Percentiles rank a stretch among this genome's conserved stretches.
Conservation (phyloP, 768 basidiomycete genomes). For the Kwoniella newhampshirensis region DNA sequence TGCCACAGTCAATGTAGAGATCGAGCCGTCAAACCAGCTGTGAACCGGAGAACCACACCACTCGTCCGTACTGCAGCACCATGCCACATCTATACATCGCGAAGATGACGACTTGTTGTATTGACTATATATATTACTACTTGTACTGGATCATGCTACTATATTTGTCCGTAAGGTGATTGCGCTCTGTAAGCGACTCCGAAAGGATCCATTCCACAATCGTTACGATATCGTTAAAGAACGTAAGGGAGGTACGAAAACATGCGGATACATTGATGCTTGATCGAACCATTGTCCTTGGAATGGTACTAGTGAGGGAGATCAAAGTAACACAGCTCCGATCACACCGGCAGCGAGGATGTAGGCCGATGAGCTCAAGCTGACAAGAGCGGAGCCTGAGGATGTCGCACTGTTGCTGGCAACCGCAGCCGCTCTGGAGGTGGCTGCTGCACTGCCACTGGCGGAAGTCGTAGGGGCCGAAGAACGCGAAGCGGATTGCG, state of each 20-base stretch:
- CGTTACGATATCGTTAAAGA: not conserved
- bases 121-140: no score
- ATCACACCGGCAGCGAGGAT: not conserved
- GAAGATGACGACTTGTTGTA: no score
- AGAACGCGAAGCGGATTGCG: slow-evolving; percentile 17
- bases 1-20: not conserved
- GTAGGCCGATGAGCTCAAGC: not conserved
- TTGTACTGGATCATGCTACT: no score
- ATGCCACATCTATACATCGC: no score
- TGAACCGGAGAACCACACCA: no score
- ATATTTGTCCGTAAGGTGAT: not conserved
- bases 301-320: no score
- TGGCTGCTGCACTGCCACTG: not conserved
- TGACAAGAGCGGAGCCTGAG: not conserved
- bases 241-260: not conserved
- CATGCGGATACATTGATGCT: not conserved
- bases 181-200: not conserved
- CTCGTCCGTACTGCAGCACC: no score
- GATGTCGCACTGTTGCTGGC: slow-evolving; percentile 6
- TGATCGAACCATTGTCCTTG: not conserved
- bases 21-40: no score
- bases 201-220: no score
- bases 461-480: not conserved
- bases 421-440: not conserved
- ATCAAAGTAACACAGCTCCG: not conserved